phyloP scores from a whole-genome alignment of 257 asterid genomes.

The Solanum clarkiae region DNA sequence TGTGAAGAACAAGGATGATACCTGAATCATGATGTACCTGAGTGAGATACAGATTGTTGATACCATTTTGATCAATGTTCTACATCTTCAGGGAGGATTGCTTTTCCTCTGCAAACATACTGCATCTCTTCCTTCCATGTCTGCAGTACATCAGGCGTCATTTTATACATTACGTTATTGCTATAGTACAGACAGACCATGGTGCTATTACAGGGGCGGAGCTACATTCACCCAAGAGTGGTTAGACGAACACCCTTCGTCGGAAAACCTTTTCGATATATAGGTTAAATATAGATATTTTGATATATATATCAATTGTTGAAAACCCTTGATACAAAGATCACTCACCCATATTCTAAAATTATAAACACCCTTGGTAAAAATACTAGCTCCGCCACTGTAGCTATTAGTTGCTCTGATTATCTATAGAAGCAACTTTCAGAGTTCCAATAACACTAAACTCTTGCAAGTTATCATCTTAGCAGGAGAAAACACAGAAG shows the following conservation, averaged over 20 bases:
- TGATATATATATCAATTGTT: no score
- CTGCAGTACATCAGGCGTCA: conserved; percentile 22
- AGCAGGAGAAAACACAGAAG: neutral
- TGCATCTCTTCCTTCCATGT: conserved; percentile 90
- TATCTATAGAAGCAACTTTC: neutral
- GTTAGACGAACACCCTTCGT: no score
- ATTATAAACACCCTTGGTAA: no score
- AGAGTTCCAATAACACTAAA: neutral
- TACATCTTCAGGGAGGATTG: conserved; percentile 47
- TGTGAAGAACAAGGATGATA: neutral
- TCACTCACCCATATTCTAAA: no score
- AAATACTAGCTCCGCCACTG: no score
- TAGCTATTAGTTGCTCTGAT: neutral
- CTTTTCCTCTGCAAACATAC: conserved; percentile 63
- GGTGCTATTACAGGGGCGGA: neutral
- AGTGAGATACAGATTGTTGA: neutral
- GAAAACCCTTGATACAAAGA: no score
- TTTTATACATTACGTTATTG: neutral
- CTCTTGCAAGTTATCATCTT: neutral
- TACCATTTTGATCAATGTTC: conserved; percentile 26
- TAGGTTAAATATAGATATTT: no score
- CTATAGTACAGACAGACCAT: neutral
- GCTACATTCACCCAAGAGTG: no score
- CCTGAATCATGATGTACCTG: neutral
- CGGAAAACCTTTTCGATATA: no score